phyloP scores from a whole-genome alignment of 169 alveolate genomes.

The Cryptosporidium tyzzeri region DNA sequence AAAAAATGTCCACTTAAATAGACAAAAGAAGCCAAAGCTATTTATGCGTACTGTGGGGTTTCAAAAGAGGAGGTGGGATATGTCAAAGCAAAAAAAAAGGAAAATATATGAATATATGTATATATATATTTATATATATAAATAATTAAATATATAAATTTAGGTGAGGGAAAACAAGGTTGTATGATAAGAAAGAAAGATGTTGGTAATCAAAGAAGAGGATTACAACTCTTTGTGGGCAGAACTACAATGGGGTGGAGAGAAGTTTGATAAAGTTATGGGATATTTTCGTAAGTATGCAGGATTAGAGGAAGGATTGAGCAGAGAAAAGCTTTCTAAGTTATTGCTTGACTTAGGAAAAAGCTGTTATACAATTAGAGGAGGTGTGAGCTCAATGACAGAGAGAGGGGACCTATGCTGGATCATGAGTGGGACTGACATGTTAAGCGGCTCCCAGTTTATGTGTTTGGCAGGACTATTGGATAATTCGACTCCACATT shows the following conservation, averaged over 20 bases:
- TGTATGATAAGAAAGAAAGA: not conserved
- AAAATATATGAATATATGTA: not conserved
- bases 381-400: conserved; percentile 61
- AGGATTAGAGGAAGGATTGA: conserved; percentile 63
- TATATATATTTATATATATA: not conserved
- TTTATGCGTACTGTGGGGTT: conserved; percentile 75
- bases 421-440: conserved; percentile 62
- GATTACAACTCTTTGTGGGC: conserved; percentile 75
- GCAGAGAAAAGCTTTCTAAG: conserved; percentile 26
- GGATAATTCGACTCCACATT: conserved; percentile 76
- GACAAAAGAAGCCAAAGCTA: conserved; percentile 36
- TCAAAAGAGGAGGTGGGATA: conserved; percentile 54
- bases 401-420: conserved; percentile 68
- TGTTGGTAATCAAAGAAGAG: conserved; percentile 58
- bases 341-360: conserved; percentile 57
- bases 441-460: conserved; percentile 66
- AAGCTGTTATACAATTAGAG: conserved; percentile 69
- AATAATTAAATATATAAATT: not conserved
- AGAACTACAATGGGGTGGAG: conserved; percentile 72
- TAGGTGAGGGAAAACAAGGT: not conserved
- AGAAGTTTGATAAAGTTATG: conserved; percentile 66
- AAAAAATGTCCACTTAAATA: conserved; percentile 71
- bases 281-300: conserved; percentile 64
- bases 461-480: conserved; percentile 74
- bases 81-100: not conserved